Evolutionary conservation across 1,284 basidiomycete species (phyloP).

Genomic region (Porodaedalea pini): DNA sequence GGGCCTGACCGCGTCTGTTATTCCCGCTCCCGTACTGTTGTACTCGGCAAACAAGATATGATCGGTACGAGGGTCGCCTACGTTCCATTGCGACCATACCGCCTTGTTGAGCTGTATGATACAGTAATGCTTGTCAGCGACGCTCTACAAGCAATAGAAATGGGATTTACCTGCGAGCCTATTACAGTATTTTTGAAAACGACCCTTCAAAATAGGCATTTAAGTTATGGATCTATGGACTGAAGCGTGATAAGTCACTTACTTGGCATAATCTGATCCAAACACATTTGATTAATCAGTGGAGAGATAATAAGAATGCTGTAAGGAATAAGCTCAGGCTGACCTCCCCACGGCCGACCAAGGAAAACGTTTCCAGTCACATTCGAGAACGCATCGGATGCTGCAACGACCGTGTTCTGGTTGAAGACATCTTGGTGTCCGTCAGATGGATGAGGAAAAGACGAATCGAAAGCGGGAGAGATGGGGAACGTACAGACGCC

Average conservation of each 20-base stretch:
- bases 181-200: constrained; percentile 21
- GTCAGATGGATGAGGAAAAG: neutral
- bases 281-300: neutral
- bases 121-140: neutral
- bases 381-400: constrained; percentile 38
- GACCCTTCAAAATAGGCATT: constrained; percentile 23
- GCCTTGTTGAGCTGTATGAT: constrained; percentile 35
- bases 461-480: neutral
- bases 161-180: constrained; percentile 14
- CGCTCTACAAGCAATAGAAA: constrained; percentile 19
- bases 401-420: constrained; percentile 44
- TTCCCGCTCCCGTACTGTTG: constrained; percentile 41
- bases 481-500: constrained; percentile 40
- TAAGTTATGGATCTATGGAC: neutral
- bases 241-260: constrained; percentile 19
- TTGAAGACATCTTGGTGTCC: constrained; percentile 42
- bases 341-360: constrained; percentile 51
- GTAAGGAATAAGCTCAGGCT: constrained; percentile 14
- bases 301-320: neutral
- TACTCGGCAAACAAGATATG: constrained; percentile 46
- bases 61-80: constrained; percentile 36
- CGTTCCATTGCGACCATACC: constrained; percentile 47
- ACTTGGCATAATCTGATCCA: constrained; percentile 37
- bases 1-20: constrained; percentile 34
- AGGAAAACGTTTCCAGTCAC: constrained; percentile 40